These are phyloP conservation scores for Metschnikowia cerradonensis DNA, from an alignment of 805 yeast species.

Conservation along the genomic window DNA sequence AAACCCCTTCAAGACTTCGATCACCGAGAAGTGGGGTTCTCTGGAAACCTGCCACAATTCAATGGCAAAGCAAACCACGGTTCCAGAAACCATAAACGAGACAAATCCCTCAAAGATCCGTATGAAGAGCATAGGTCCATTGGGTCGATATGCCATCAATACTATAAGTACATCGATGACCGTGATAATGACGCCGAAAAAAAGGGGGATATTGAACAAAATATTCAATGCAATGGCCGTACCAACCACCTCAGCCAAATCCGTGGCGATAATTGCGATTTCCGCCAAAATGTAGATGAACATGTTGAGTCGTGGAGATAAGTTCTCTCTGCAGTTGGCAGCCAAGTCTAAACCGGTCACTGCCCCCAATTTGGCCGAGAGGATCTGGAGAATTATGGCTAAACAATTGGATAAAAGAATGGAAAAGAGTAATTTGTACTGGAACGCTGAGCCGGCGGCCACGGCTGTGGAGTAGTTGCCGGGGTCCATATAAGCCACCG, in stretches of 20 bases:
- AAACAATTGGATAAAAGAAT: constrained; percentile 75
- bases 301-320: constrained; percentile 59
- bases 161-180: constrained; percentile 83
- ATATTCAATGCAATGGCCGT: constrained; percentile 91
- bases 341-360: constrained; percentile 94
- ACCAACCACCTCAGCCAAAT: constrained; percentile 96
- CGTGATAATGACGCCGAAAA: constrained; percentile 80
- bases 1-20: constrained; percentile 55
- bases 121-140: constrained; percentile 72
- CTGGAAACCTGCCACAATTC: constrained; percentile 69
- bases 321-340: constrained; percentile 72
- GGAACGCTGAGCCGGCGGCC: constrained; percentile 85
- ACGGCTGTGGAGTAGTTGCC: constrained; percentile 96
- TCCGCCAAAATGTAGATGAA: constrained; percentile 76
- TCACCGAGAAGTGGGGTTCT: constrained; percentile 41
- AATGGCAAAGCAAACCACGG: constrained; percentile 79
- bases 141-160: constrained; percentile 80
- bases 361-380: constrained; percentile 85
- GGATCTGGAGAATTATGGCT: constrained; percentile 81
- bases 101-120: constrained; percentile 82
- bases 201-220: constrained; percentile 71
- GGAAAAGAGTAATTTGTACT: constrained; percentile 73
- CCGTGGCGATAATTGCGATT: constrained; percentile 89
- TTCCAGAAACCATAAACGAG: constrained; percentile 68
- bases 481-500: constrained; percentile 96